Conservation (phyloP, 768 basidiomycete genomes). For the Exidia glandulosa region DNA sequence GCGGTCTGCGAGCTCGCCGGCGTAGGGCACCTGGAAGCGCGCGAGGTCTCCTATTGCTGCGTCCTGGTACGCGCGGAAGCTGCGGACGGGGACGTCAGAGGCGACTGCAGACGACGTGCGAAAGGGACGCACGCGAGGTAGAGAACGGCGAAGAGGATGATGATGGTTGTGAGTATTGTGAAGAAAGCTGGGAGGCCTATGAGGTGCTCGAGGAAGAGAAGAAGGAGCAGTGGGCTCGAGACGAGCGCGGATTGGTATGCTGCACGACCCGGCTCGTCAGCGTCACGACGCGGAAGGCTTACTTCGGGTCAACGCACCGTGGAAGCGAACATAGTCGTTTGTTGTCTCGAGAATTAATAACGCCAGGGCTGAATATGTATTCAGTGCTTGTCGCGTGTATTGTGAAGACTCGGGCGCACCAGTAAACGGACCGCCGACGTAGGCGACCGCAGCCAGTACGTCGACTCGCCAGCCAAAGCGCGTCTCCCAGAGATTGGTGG, state of each 20-base stretch:
- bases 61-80: slow-evolving; percentile 41
- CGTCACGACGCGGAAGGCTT: slow-evolving; percentile 1
- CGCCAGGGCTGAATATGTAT: slow-evolving; percentile 35
- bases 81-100: slow-evolving; percentile 16
- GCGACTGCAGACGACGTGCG: neutral
- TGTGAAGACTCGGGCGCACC: slow-evolving; percentile 38
- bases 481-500: slow-evolving; percentile 59
- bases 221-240: slow-evolving; percentile 46
- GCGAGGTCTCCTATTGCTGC: slow-evolving; percentile 41
- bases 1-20: slow-evolving; percentile 54
- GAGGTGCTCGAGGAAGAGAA: slow-evolving; percentile 45
- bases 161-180: slow-evolving; percentile 34
- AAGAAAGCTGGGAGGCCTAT: slow-evolving; percentile 44
- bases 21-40: slow-evolving; percentile 48
- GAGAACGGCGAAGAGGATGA: slow-evolving; percentile 29
- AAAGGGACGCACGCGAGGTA: slow-evolving; percentile 46
- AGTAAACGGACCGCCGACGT: slow-evolving; percentile 59
- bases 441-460: slow-evolving; percentile 50
- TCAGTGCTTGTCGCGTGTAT: neutral
- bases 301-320: slow-evolving; percentile 36
- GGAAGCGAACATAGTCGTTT: slow-evolving; percentile 69
- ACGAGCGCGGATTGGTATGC: slow-evolving; percentile 73
- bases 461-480: slow-evolving; percentile 57
- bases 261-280: slow-evolving; percentile 18
- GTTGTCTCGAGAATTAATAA: slow-evolving; percentile 65